These are phyloP conservation scores for Decorospora gaudefroyi DNA, from an alignment of 2,329 filamentous ascomycete genomes.

Conservation along the genomic window DNA sequence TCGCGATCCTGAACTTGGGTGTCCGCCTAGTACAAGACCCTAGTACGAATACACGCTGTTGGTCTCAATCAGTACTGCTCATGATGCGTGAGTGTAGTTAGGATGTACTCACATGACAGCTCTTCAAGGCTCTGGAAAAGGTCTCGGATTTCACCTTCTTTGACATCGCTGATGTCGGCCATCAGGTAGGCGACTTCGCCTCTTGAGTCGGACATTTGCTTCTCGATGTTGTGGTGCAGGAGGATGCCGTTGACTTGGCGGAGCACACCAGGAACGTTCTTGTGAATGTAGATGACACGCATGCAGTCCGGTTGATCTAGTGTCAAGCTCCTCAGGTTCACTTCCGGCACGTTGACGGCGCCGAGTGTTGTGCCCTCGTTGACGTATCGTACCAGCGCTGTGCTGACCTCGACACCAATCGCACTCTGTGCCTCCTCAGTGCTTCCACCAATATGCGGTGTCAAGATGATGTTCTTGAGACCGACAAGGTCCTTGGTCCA, in stretches of 20 bases:
- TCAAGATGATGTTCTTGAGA: conserved; percentile 91
- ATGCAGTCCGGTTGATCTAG: conserved; percentile 88
- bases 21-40: conserved; percentile 50
- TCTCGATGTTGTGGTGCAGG: conserved; percentile 95
- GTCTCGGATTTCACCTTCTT: conserved; percentile 78
- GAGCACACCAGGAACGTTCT: conserved; percentile 93
- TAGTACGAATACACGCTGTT: conserved; percentile 51
- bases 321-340: conserved; percentile 85
- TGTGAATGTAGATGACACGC: conserved; percentile 94
- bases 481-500: conserved; percentile 85
- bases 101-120: conserved; percentile 68
- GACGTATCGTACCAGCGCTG: conserved; percentile 89
- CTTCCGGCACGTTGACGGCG: conserved; percentile 96
- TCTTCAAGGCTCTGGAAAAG: conserved; percentile 82
- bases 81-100: background rate
- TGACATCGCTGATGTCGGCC: conserved; percentile 92
- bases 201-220: conserved; percentile 95
- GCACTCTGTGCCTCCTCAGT: conserved; percentile 97
- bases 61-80: background rate
- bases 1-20: background rate
- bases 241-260: conserved; percentile 94
- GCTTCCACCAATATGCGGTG: conserved; percentile 95
- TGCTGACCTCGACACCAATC: conserved; percentile 90
- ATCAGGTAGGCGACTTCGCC: conserved; percentile 95
- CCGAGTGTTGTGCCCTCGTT: conserved; percentile 91